Conservation (phyloP, 495 filamentous ascomycete genomes). For the Penicillium silybi region DNA sequence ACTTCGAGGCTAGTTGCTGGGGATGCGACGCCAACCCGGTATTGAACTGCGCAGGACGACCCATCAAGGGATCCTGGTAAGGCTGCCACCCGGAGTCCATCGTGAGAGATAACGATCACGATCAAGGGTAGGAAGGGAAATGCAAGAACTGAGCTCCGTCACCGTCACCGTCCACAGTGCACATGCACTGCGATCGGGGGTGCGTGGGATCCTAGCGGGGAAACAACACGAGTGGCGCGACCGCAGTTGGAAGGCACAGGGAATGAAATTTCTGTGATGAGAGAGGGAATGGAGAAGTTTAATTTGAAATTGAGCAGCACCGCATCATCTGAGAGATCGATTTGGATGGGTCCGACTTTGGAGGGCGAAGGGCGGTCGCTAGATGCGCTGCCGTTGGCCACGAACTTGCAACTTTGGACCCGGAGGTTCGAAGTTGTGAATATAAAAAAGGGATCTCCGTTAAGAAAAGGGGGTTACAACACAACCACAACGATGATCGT, state of each 20-base stretch:
- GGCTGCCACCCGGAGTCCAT: conserved; percentile 55
- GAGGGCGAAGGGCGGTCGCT: not conserved
- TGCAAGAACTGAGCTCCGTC: conserved; percentile 11
- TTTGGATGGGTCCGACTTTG: not conserved
- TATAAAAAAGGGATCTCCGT: not conserved
- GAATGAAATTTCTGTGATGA: conserved; percentile 10
- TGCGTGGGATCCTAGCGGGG: conserved; percentile 29
- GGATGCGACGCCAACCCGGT: conserved; percentile 39
- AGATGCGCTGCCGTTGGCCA: not conserved
- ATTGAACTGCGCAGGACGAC: conserved; percentile 41
- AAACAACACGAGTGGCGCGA: conserved; percentile 28
- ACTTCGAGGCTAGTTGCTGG: conserved; percentile 39
- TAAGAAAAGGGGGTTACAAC: not conserved
- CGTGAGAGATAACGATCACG: not conserved
- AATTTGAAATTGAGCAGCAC: conserved; percentile 18
- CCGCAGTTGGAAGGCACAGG: conserved; percentile 16
- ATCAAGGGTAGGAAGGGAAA: not conserved
- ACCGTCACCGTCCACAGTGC: conserved; percentile 24
- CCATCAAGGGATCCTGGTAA: conserved; percentile 46
- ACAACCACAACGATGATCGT: not conserved
- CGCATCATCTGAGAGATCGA: conserved; percentile 27
- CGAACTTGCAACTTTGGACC: not conserved
- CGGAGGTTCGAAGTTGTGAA: not conserved
- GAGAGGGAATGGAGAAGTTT: conserved; percentile 19
- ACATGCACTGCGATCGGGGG: conserved; percentile 33